Base-by-base conservation (phyloP, 768 basidiomycete species). In the Dendrothele bispora region DNA sequence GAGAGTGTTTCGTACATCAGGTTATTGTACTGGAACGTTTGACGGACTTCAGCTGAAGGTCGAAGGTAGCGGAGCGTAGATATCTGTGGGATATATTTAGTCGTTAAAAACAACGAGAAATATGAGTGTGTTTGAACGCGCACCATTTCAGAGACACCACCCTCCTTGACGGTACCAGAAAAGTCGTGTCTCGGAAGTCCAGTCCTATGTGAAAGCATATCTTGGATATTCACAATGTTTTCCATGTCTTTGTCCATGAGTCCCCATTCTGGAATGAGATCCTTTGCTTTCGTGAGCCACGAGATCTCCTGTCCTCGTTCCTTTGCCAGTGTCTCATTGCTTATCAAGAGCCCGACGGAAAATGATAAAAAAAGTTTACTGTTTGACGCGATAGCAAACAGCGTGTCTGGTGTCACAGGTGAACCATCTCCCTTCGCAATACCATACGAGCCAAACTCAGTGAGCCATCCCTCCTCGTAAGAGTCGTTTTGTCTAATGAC, bases 1-100 rank as follows among this genome's bases (percentile, higher is more conserved):
- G 72, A 72, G 0, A 74, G 55, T 1, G 69, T 63, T 47, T 68
- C 67, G 47, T 69, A 75, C 72, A 74, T 74, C 45, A 74, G 58
- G 49, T 77, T 74, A 57, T 72, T 75, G 53, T 74, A 77, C 44
- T 73, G 73, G 46, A 71, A 73, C 7, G 67, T 70, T 44, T 71
- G 65, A 5, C 75, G 58, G 43, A 70, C 62, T 25, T 63, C 62
- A 2, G 75, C 68, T 15, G 73, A 73, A 1, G 71, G 69, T 8
- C 67, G 61, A 11, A 75, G 62, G 53, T 70, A 58, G 26, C 47
- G 49, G n/a, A 50, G 29, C 11, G 30, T 45, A 6, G 43, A 45
- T 6, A 50, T 50, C 49, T 50, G 1, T 15, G 14, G 11, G 28
- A 12, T n/a, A 8, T 22, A 14, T 20, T 20, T 12, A 8, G 18